A percentile compares a stretch with the other conserved stretches of the same genome.
These are phyloP conservation scores for Saccharomycopsis microspora DNA, from an alignment of 805 yeast genomes.

Conservation along the genomic window DNA sequence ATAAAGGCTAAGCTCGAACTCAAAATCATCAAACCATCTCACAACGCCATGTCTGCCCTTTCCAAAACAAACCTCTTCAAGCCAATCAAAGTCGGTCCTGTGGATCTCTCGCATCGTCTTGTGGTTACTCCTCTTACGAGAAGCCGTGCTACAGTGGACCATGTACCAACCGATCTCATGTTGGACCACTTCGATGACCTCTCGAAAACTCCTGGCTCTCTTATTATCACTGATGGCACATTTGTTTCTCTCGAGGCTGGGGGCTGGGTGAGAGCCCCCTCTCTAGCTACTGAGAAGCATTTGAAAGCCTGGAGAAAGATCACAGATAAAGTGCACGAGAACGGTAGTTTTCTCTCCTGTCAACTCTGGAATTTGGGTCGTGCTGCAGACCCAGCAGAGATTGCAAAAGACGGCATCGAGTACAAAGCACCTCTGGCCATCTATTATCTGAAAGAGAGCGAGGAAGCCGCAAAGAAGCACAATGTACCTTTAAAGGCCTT, in stretches of 20 bases:
- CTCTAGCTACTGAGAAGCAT: conserved; percentile 38
- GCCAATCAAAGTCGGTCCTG: conserved; percentile 24
- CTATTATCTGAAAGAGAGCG: conserved; percentile 25
- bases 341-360: conserved; percentile 32
- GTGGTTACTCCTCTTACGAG: conserved; percentile 45
- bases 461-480: conserved; percentile 25
- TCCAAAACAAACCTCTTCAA: conserved; percentile 18
- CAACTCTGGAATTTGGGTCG: conserved; percentile 47
- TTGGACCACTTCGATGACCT: conserved; percentile 46
- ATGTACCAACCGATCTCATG: conserved; percentile 35
- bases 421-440: conserved; percentile 29
- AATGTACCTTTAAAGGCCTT: conserved; percentile 26
- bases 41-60: no score
- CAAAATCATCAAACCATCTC: no score
- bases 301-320: conserved; percentile 37
- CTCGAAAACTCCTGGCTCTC: conserved; percentile 42
- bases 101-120: conserved; percentile 27
- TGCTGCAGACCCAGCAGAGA: conserved; percentile 28
- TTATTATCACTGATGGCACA: conserved; percentile 52
- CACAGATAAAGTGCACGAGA: conserved; percentile 36
- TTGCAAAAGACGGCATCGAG: conserved; percentile 27
- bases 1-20: no score
- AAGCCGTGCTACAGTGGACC: conserved; percentile 26
- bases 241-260: conserved; percentile 32
- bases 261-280: conserved; percentile 34